phyloP scores from a whole-genome alignment of 2,329 filamentous ascomycete genomes.

The Trichoderma sp. region DNA sequence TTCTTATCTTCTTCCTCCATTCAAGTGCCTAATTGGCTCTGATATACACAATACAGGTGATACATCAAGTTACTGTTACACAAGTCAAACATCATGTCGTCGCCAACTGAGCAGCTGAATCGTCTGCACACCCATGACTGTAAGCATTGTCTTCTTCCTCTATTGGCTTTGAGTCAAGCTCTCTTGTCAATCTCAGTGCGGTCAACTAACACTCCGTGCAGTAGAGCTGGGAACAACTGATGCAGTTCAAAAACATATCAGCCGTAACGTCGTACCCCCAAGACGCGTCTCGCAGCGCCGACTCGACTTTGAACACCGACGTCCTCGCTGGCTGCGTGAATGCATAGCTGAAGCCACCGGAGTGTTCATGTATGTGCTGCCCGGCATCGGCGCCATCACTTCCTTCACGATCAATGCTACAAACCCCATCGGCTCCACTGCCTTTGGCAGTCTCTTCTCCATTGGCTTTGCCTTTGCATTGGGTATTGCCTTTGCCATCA shows the following conservation, averaged over 20 bases:
- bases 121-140: constrained; percentile 24
- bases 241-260: constrained; percentile 48
- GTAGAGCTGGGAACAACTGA: constrained; percentile 54
- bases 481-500: constrained; percentile 58
- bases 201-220: constrained; percentile 1
- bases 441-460: constrained; percentile 50
- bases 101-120: neutral
- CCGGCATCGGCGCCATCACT: constrained; percentile 53
- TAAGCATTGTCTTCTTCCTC: neutral
- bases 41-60: neutral
- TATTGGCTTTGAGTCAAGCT: neutral
- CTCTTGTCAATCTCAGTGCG: neutral
- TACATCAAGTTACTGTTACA: neutral
- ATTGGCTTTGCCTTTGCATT: constrained; percentile 55
- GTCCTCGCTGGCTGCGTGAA: constrained; percentile 53
- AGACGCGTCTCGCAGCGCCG: constrained; percentile 52
- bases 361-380: constrained; percentile 55
- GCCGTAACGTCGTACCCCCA: constrained; percentile 47
- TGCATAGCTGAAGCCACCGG: constrained; percentile 55
- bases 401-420: constrained; percentile 48
- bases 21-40: neutral
- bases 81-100: neutral
- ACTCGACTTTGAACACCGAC: constrained; percentile 51
- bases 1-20: neutral
- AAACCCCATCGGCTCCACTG: constrained; percentile 32